phyloP scores from a whole-genome alignment of 768 basidiomycete genomes.

The Suillus hirtellus region DNA sequence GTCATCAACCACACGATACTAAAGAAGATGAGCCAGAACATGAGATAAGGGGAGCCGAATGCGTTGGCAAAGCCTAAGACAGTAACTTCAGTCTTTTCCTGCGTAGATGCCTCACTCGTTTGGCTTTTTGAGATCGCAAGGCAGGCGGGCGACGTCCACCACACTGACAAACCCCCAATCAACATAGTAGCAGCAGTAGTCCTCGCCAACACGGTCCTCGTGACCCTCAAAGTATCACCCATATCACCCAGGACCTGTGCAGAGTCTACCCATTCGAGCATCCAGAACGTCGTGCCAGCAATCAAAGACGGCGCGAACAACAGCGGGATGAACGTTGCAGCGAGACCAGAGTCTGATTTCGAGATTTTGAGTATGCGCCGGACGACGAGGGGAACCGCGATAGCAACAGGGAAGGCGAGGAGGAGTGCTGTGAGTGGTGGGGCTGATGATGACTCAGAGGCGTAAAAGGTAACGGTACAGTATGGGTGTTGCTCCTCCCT shows the following conservation, averaged over 20 bases:
- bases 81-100: constrained; percentile 46
- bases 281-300: constrained; percentile 68
- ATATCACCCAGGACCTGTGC: constrained; percentile 44
- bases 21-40: constrained; percentile 75
- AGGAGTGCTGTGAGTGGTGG: constrained; percentile 62
- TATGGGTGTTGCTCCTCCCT: constrained; percentile 92
- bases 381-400: constrained; percentile 58
- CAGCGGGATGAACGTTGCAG: constrained; percentile 59
- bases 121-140: constrained; percentile 54
- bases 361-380: constrained; percentile 61
- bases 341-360: constrained; percentile 73
- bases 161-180: constrained; percentile 58
- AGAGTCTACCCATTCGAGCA: constrained; percentile 78
- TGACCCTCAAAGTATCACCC: constrained; percentile 45
- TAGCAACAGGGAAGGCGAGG: constrained; percentile 55
- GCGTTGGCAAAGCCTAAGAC: constrained; percentile 89
- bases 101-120: constrained; percentile 21
- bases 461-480: constrained; percentile 89
- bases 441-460: constrained; percentile 65
- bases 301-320: constrained; percentile 60
- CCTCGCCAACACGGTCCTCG: constrained; percentile 65
- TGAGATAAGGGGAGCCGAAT: constrained; percentile 83
- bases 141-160: constrained; percentile 76
- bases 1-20: constrained; percentile 52
- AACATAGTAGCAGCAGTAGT: constrained; percentile 50